These are phyloP conservation scores for Lojkania enalia DNA, from an alignment of 2,329 filamentous ascomycete genomes.

Conservation along the genomic window DNA sequence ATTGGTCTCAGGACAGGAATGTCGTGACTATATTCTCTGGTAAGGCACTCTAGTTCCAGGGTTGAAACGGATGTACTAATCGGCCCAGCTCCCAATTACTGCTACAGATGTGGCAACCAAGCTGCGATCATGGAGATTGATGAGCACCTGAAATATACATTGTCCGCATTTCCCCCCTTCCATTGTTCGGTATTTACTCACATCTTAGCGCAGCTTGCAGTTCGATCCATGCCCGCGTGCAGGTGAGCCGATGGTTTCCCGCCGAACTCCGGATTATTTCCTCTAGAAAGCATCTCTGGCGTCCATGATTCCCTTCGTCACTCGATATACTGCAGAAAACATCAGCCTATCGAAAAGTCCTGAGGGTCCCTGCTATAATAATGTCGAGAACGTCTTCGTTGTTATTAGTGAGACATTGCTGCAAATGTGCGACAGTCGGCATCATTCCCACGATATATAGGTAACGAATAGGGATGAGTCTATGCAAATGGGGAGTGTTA, in stretches of 20 bases:
- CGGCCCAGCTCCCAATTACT: slow-evolving; percentile 67
- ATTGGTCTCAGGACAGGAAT: slow-evolving; percentile 98
- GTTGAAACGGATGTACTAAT: slow-evolving; percentile 29
- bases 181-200: background rate
- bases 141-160: slow-evolving; percentile 98
- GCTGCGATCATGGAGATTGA: slow-evolving; percentile 99
- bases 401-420: too few relatives aligned
- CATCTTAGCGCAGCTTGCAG: slow-evolving; percentile 74
- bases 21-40: slow-evolving; percentile 98
- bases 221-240: slow-evolving; percentile 98
- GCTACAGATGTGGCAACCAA: slow-evolving; percentile 98
- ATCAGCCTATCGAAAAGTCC: slow-evolving; percentile 22
- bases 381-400: too few relatives aligned
- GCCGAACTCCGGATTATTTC: slow-evolving; percentile 97
- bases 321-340: slow-evolving; percentile 24
- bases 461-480: too few relatives aligned
- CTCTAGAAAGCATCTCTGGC: slow-evolving; percentile 60
- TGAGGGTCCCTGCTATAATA: too few relatives aligned
- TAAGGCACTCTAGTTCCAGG: slow-evolving; percentile 9
- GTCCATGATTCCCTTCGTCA: slow-evolving; percentile 9
- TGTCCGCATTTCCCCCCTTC: slow-evolving; percentile 66
- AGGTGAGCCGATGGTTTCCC: slow-evolving; percentile 96
- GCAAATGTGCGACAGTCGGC: too few relatives aligned
- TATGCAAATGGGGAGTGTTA: too few relatives aligned
- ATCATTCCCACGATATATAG: too few relatives aligned